Base-by-base conservation (phyloP, 2,329 filamentous ascomycete genomes). In the Sporothrix mexicana region DNA sequence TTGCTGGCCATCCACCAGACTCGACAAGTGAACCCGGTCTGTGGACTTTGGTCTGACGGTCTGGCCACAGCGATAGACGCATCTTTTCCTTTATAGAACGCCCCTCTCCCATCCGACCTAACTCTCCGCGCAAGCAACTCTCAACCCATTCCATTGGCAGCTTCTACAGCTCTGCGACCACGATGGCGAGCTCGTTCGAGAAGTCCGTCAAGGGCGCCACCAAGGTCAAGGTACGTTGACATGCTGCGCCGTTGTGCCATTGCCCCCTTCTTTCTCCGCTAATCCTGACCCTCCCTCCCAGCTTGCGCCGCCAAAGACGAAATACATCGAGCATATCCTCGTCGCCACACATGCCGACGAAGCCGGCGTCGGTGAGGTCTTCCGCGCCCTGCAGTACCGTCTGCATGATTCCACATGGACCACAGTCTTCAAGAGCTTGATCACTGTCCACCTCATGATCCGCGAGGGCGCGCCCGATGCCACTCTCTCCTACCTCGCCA, bases 201-300 rank as follows among this genome's bases (percentile, higher is more conserved):
- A 99, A 98, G 88, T 97, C 95, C 78, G 96, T 99, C 80, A 98
- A 98, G 87, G 96, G 95, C 84, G 95, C 93, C 78, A 98, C 95
- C 79, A 98, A 98, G 87, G 93, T 97, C 81, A 98, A 98, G 90
- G 94, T 95, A 79, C 82, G 82, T 55, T 57, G 17, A 2, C 12
- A 17, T 7, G 30, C 23, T 59, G 49, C 17, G 30, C n/a, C 13
- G 30, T 36, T 36, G 30, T 36, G 30, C 30, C 43, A 4, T 53
- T 36, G 25, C n/a, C 17, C 6, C 43, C 13, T n/a, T 53, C 20
- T 13, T 62, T 45, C 41, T 62, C 13, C 20, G 7, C 59, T 55
- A 7, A 55, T 25, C 1, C 2, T 5, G 3, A 36, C 70, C 70
- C 36, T 53, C 49, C 47, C 57, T 79, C 43, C 23, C 69, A 97